A percentile compares a stretch with the other conserved stretches of the same genome.
These are phyloP conservation scores for Lepidium didymum DNA, from an alignment of 345 rosid genomes.

Conservation along the genomic window DNA sequence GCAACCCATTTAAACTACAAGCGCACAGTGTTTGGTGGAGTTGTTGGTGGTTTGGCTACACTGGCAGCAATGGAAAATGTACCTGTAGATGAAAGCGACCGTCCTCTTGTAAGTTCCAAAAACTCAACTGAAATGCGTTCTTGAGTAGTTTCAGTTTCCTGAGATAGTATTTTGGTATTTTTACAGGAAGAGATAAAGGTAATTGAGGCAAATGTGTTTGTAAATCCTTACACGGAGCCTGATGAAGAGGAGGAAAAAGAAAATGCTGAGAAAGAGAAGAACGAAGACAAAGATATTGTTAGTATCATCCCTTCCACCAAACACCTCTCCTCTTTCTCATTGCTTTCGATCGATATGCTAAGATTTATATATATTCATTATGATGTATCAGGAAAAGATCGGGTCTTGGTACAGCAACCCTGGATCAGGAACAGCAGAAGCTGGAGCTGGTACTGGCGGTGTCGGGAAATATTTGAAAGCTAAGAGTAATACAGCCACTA, in stretches of 20 bases:
- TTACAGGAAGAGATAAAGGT: constrained; percentile 88
- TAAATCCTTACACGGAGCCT: constrained; percentile 76
- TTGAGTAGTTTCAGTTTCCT: not conserved
- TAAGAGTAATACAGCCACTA: constrained; percentile 37
- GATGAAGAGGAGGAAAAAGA: constrained; percentile 79
- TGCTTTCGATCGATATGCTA: not conserved
- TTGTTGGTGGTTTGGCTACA: constrained; percentile 84
- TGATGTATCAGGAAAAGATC: constrained; percentile 54
- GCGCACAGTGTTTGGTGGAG: constrained; percentile 89
- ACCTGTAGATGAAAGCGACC: constrained; percentile 74
- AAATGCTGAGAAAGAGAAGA: constrained; percentile 51
- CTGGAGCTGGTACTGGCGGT: constrained; percentile 43
- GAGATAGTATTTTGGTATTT: constrained; percentile 1
- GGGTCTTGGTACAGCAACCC: constrained; percentile 97
- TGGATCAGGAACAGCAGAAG: constrained; percentile 51
- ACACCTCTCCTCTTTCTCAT: not conserved
- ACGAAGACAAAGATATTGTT: constrained; percentile 48
- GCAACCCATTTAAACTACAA: constrained; percentile 92
- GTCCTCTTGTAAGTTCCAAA: constrained; percentile 59
- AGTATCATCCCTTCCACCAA: constrained; percentile 27
- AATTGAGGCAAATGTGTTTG: constrained; percentile 57
- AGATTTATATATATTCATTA: not conserved
- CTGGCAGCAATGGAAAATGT: constrained; percentile 88
- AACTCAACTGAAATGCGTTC: not conserved
- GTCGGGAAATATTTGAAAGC: constrained; percentile 77